phyloP scores from a whole-genome alignment of 768 basidiomycete species.

The Podaxis sp. region DNA sequence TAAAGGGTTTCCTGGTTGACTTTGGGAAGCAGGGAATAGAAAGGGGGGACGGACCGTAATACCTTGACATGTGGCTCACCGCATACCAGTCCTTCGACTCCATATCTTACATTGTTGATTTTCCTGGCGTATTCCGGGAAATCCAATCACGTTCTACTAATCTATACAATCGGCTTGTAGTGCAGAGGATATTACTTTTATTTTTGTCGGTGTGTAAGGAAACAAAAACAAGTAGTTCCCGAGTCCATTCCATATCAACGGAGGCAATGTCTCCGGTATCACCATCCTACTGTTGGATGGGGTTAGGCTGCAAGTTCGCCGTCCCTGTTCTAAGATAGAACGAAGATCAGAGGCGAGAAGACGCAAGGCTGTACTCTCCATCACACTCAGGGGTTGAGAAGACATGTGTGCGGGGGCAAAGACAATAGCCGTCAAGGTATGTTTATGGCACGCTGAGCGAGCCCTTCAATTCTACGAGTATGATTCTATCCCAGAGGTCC shows the following conservation, averaged over 20 bases:
- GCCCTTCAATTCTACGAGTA: not conserved
- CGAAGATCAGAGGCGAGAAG: not conserved
- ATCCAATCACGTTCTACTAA: no score
- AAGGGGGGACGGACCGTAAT: not conserved
- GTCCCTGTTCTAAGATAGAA: not conserved
- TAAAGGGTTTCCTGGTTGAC: not conserved
- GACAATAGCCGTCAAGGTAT: not conserved
- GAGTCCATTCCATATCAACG: not conserved
- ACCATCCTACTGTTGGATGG: not conserved
- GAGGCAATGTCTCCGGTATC: not conserved
- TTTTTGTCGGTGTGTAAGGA: not conserved
- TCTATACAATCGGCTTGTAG: no score
- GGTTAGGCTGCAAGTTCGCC: not conserved
- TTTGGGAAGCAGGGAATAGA: not conserved
- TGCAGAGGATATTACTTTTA: not conserved
- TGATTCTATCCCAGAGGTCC: no score
- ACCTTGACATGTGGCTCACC: not conserved
- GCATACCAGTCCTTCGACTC: not conserved
- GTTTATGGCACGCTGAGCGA: no score
- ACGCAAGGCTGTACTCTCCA: not conserved
- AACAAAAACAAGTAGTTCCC: not conserved
- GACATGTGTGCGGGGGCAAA: not conserved
- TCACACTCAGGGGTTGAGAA: slow-evolving; percentile 5
- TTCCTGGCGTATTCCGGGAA: no score
- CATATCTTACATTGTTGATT: not conserved